Evolutionary conservation across 495 filamentous ascomycete species (phyloP).

Genomic region (Xylaria flabelliformis): DNA sequence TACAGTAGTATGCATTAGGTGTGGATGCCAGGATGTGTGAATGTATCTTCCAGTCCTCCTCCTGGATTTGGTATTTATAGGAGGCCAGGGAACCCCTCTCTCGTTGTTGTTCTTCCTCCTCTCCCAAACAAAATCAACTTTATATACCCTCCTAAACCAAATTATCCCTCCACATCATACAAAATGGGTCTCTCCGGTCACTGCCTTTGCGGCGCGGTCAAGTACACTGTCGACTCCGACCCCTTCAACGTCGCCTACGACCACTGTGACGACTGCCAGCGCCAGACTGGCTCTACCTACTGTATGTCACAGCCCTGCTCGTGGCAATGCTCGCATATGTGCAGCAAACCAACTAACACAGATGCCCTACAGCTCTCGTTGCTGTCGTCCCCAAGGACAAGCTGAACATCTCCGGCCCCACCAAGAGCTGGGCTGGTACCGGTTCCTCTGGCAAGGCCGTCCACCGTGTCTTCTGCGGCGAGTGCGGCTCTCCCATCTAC

Average conservation of each 20-base stretch:
- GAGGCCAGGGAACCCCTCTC: conserved; percentile 16
- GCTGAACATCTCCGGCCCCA: conserved; percentile 64
- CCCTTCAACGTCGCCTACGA: conserved; percentile 67
- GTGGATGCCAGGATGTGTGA: neutral
- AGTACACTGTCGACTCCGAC: conserved; percentile 64
- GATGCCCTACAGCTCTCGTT: conserved; percentile 60
- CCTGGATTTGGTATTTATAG: conserved; percentile 26
- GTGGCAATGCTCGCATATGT: neutral
- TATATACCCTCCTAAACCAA: neutral
- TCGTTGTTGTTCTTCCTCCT: neutral
- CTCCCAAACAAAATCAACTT: conserved; percentile 14
- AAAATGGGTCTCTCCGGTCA: conserved; percentile 71
- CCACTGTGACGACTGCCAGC: conserved; percentile 76
- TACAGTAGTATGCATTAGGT: conserved; percentile 28
- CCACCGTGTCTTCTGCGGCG: conserved; percentile 71
- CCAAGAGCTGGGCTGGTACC: conserved; percentile 64
- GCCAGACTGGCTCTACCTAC: conserved; percentile 71
- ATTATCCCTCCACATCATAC: conserved; percentile 25
- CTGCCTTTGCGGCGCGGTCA: conserved; percentile 74
- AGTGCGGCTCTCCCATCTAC: conserved; percentile 72
- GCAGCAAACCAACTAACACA: conserved; percentile 4
- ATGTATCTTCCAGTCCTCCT: conserved; percentile 8
- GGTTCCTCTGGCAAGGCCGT: conserved; percentile 64
- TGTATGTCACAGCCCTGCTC: conserved; percentile 51
- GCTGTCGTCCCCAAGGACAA: conserved; percentile 68